Evolutionary conservation across 805 yeast genomes (phyloP), one percentile per base, ranked within the genome.

Genomic region (Nakazawaea pomicola): DNA sequence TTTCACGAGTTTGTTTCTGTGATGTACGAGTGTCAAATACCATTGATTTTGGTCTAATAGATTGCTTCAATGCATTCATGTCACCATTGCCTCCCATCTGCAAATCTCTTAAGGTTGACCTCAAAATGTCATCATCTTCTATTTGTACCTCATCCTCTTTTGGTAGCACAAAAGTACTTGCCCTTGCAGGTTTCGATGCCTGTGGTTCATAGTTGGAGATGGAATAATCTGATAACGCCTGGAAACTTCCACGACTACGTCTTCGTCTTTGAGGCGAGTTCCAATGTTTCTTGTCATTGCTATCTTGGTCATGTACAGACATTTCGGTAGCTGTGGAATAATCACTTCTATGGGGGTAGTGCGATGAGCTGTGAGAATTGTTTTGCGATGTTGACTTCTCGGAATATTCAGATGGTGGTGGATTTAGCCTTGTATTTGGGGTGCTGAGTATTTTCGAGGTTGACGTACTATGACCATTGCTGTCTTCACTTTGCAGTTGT

Each of bases 101-200:
- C 37, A 66, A 50, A 37, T 67, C 69, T 43, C 72, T 74, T 39
- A 77, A 55, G 2, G 80, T 80, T 3, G 77, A 74, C 25, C 76
- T 68, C 33, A 78, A 55, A 7, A 81, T 81, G 49, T 77, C 80
- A n/a, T 45, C 45, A 8, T 44, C 47, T 7, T 31, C 33, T 6
- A 21, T 24, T 6, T 23, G 10, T 7, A 31, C 24, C 4, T 38
- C 35, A 7, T 38, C 41, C 5, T 30, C 24, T 20, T 21, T 28
- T 6, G 6, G 36, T 21, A 19, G 18, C 6, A 15, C n/a, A 17
- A 32, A 32, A 12, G 14, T 33, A 8, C 20, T 7, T 16, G 29
- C 15, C 19, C 24, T 23, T 15, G n/a, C n/a, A n/a, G 36, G 24
- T 23, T 20, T 21, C 6, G 20, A 16, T 6, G 8, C 9, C 19